Evolutionary conservation across 768 basidiomycete genomes (phyloP).

Genomic region (Trametes cubensis): DNA sequence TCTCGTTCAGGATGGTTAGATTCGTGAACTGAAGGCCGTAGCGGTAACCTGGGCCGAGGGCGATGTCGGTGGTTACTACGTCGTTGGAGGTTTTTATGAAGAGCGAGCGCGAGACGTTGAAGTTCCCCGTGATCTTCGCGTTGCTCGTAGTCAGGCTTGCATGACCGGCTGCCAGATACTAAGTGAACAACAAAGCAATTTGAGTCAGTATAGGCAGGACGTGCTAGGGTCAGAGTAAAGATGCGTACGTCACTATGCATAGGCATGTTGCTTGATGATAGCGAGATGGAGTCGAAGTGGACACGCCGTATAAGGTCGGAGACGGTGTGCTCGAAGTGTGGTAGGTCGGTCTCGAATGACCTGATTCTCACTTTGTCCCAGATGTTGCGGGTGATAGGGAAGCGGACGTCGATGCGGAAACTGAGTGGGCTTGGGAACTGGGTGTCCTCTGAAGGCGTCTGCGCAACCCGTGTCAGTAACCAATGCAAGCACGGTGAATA

Average conservation of each 20-base stretch:
- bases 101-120: slow-evolving; percentile 41
- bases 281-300: slow-evolving; percentile 11
- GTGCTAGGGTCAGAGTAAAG: neutral
- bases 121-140: slow-evolving; percentile 48
- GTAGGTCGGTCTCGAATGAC: slow-evolving; percentile 17
- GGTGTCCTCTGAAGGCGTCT: slow-evolving; percentile 1
- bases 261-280: neutral
- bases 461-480: neutral
- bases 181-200: neutral
- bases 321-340: slow-evolving; percentile 5
- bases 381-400: neutral
- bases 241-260: slow-evolving; percentile 7
- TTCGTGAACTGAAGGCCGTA: slow-evolving; percentile 27
- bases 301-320: neutral
- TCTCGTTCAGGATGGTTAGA: slow-evolving; percentile 42
- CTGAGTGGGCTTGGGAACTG: neutral
- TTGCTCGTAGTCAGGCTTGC: slow-evolving; percentile 44
- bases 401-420: slow-evolving; percentile 5
- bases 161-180: slow-evolving; percentile 39
- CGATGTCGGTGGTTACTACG: slow-evolving; percentile 42
- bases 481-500: too few relatives aligned
- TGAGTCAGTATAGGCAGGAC: neutral
- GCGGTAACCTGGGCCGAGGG: slow-evolving; percentile 36
- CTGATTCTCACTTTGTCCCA: neutral
- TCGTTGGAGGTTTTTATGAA: slow-evolving; percentile 43